Percentiles rank a stretch among this genome's conserved stretches.
phyloP scores from a whole-genome alignment of 2,329 filamentous ascomycete genomes.

The Pseudodiploospora longispora region DNA sequence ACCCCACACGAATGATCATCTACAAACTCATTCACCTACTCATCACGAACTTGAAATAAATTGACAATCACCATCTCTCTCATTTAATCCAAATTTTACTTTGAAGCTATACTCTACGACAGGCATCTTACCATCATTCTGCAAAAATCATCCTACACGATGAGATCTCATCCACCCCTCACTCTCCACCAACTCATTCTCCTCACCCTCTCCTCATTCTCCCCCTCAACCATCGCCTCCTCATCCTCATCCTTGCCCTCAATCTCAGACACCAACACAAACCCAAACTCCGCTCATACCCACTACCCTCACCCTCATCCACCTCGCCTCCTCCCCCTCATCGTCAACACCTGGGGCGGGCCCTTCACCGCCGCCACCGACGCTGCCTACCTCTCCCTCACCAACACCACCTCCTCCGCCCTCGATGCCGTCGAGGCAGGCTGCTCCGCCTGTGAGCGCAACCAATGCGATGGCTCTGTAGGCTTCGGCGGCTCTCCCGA shows the following conservation, averaged over 20 bases:
- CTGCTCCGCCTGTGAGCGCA: slow-evolving; percentile 41
- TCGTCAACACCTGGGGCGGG: slow-evolving; percentile 49
- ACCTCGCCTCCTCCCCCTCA: slow-evolving; percentile 30
- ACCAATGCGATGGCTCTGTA: slow-evolving; percentile 47
- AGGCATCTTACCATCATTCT: no score
- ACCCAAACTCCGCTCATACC: slow-evolving; percentile 7
- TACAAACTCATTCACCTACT: no score
- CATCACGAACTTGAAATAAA: no score
- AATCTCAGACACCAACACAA: slow-evolving; percentile 2
- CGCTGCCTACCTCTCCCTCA: slow-evolving; percentile 36
- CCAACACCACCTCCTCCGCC: slow-evolving; percentile 24
- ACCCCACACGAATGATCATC: no score
- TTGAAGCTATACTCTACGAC: no score
- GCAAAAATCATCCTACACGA: slow-evolving; percentile 1
- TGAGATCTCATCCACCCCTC: slow-evolving; percentile 3
- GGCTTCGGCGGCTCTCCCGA: slow-evolving; percentile 48
- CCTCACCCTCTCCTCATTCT: slow-evolving; percentile 4
- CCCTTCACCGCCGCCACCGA: slow-evolving; percentile 44
- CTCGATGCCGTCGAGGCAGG: slow-evolving; percentile 46
- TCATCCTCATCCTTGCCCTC: slow-evolving; percentile 1
- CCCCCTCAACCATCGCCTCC: background rate
- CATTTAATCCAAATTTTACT: no score
- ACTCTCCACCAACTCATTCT: slow-evolving; percentile 9
- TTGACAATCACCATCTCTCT: no score
- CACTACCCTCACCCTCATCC: slow-evolving; percentile 1